Percentiles rank a stretch among this genome's conserved stretches.
Conservation (phyloP, 2,329 filamentous ascomycete species). For the Grosmannia serpens region DNA sequence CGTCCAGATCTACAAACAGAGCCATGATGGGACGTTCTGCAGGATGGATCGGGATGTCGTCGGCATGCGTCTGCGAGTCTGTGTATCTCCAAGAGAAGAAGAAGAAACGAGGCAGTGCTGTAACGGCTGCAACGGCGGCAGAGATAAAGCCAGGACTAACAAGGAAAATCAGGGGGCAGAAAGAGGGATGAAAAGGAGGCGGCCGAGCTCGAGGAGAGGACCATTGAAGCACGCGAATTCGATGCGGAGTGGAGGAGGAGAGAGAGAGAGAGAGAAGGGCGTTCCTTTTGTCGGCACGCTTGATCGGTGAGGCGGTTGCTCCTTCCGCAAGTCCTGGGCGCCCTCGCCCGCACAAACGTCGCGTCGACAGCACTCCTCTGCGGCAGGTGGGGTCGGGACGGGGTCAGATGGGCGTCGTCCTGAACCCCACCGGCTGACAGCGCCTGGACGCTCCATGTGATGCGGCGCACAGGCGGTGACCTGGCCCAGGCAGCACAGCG, state of each 20-base stretch:
- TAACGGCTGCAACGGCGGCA: conserved; percentile 1
- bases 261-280: background rate
- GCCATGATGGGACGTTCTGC: conserved; percentile 14
- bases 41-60: background rate
- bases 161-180: conserved; percentile 1
- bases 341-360: background rate
- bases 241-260: background rate
- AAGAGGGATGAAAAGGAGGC: background rate
- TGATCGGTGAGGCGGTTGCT: background rate
- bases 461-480: background rate
- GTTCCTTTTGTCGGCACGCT: background rate
- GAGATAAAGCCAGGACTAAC: conserved; percentile 1
- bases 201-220: background rate
- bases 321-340: background rate
- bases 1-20: conserved; percentile 21
- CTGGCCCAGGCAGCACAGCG: background rate
- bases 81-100: background rate
- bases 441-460: background rate
- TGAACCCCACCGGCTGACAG: background rate
- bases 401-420: background rate
- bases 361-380: background rate
- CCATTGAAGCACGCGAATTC: conserved; percentile 3
- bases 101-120: background rate
- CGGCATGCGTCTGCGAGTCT: background rate
- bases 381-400: background rate